These are phyloP conservation scores for Ascochyta viciae-villosae DNA, from an alignment of 2,329 filamentous ascomycete genomes.

Conservation along the genomic window DNA sequence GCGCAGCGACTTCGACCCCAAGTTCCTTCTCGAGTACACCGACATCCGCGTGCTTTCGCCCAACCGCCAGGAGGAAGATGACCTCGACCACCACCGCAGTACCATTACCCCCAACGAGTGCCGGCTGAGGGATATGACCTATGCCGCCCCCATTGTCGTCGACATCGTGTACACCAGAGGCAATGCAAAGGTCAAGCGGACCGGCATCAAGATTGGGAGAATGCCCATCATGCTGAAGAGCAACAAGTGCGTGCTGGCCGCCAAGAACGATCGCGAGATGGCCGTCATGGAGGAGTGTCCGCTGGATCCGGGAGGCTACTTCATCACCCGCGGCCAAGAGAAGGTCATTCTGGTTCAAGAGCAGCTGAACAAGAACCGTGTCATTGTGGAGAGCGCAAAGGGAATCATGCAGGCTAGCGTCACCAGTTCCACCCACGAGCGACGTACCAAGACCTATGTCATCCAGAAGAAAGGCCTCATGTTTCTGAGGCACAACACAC, in stretches of 20 bases:
- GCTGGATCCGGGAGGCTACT: conserved; percentile 95
- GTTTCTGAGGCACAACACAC: conserved; percentile 87
- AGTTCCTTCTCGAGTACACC: conserved; percentile 89
- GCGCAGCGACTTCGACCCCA: conserved; percentile 88
- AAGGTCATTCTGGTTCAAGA: conserved; percentile 99
- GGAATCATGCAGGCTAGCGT: conserved; percentile 94
- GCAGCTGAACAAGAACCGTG: conserved; percentile 97
- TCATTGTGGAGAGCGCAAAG: conserved; percentile 97
- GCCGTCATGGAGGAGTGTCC: conserved; percentile 93
- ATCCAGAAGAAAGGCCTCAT: conserved; percentile 92
- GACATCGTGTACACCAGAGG: conserved; percentile 91
- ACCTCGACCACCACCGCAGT: conserved; percentile 58
- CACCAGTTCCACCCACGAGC: conserved; percentile 89
- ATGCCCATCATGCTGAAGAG: conserved; percentile 98
- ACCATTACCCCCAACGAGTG: conserved; percentile 92
- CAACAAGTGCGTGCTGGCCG: conserved; percentile 85
- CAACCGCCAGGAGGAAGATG: conserved; percentile 77
- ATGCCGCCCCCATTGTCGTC: conserved; percentile 90
- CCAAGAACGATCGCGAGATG: conserved; percentile 87
- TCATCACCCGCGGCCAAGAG: conserved; percentile 96
- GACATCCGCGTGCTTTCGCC: conserved; percentile 88
- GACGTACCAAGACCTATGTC: conserved; percentile 98
- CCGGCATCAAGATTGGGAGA: conserved; percentile 79
- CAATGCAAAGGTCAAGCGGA: conserved; percentile 74
- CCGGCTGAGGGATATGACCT: conserved; percentile 95